Evolutionary conservation across 1,284 basidiomycete genomes (phyloP).

Genomic region (Taiwanofungus camphoratus): DNA sequence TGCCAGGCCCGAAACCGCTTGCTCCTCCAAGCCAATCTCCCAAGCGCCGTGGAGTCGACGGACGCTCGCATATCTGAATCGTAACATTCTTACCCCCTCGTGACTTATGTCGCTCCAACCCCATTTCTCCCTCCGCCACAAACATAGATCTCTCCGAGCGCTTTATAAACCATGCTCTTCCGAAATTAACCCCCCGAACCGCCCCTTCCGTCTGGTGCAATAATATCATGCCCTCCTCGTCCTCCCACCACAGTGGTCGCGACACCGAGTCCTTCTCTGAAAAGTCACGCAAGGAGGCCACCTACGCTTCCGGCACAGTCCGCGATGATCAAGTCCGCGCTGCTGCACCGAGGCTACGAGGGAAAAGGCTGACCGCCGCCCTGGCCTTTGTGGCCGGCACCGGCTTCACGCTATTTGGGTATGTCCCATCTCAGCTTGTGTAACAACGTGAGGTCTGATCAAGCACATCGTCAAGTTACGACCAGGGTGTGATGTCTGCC

Average conservation of each 20-base stretch:
- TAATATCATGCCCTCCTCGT: conserved; percentile 6
- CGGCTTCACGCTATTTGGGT: conserved; percentile 57
- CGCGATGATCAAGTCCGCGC: conserved; percentile 18
- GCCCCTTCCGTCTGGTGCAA: background rate
- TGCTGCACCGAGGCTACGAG: conserved; percentile 32
- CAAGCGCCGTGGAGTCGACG: background rate
- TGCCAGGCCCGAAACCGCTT: background rate
- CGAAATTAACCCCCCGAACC: background rate
- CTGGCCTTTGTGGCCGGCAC: conserved; percentile 49
- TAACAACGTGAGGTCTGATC: background rate
- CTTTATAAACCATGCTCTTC: conserved; percentile 5
- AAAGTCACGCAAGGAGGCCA: conserved; percentile 5
- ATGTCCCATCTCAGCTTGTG: conserved; percentile 11
- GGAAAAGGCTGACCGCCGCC: conserved; percentile 36
- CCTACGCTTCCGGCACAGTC: conserved; percentile 12
- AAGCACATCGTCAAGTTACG: conserved; percentile 37
- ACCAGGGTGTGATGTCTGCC: conserved; percentile 62
- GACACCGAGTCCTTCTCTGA: conserved; percentile 6
- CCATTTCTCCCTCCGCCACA: background rate
- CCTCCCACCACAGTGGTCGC: background rate
- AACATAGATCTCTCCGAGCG: background rate
- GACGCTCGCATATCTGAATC: too few species aligned
- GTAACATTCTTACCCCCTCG: too few species aligned
- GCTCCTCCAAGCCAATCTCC: background rate
- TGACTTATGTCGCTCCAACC: too few species aligned